Base-by-base conservation (phyloP, 306 rosid genomes). In the Glycine latifolia region DNA sequence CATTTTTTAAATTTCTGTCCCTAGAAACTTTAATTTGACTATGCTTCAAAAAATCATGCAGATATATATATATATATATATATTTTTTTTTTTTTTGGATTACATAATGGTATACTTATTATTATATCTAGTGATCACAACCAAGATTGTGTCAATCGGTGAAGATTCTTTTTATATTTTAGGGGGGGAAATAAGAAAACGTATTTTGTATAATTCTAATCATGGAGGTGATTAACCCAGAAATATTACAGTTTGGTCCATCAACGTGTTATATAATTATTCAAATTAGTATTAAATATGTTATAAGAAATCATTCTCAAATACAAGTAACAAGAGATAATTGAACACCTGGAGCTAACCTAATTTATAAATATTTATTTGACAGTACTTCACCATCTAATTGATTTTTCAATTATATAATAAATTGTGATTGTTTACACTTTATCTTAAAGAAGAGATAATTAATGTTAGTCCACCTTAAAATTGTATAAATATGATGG, bases 171-270 rank as follows among this genome's bases (percentile, higher is more conserved):
- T 14, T 17, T 15, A 26, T 15, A 26, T 26, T 41, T 59, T 4
- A 3, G 2, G 10, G 70, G 35, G 7, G 12, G 8, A 68, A 48
- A 41, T 20, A 62, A 8, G 48, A 13, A 76, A 50, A 48, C 49
- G n/a, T 60, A 47, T 58, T 13, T 16, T 0, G 61, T 12, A 61
- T 17, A 12, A 14, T 47, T 61, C 10, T 9, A 56, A 15, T 26
- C 41, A 78, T 4, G 58, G 20, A 26, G 73, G 14, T 13, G 37
- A 52, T 61, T 63, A 53, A 26, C n/a, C 31, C n/a, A 26, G 56
- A 81, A 79, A 79, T 65, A 58, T 58, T 77, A 66, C 53, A 71
- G 75, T 62, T 43, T 62, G 79, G 63, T 71, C 76, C 17, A 71
- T 81, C 53, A 59, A 20, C 47, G 54, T 71, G 82, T 53, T 35